These are phyloP conservation scores for Jacaranda copaia DNA, from an alignment of 257 asterid genomes.

Conservation along the genomic window DNA sequence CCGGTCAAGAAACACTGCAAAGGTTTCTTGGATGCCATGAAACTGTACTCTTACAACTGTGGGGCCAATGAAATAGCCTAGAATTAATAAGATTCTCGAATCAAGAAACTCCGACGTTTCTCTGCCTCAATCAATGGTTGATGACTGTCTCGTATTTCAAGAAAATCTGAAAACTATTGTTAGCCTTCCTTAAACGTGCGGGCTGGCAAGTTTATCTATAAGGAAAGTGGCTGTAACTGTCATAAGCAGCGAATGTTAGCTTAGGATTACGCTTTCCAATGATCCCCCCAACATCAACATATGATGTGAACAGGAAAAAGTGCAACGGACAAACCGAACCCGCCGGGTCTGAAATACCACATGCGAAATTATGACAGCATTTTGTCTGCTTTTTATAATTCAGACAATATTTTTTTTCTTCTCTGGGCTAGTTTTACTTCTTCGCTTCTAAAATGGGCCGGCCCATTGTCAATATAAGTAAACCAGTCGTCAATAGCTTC, in stretches of 20 bases:
- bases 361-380: too few relatives aligned
- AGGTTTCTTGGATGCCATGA: constrained; percentile 62
- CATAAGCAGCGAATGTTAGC: background rate
- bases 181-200: background rate
- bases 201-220: too few relatives aligned
- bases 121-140: background rate
- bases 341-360: too few relatives aligned
- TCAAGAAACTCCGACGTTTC: background rate
- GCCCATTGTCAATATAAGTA: too few relatives aligned
- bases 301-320: too few relatives aligned
- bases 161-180: background rate
- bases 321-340: background rate
- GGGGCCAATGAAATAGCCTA: background rate
- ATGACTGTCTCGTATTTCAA: background rate
- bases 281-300: too few relatives aligned
- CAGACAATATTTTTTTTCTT: too few relatives aligned
- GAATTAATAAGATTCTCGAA: constrained; percentile 5
- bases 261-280: constrained; percentile 12
- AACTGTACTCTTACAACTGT: background rate
- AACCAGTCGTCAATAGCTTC: too few relatives aligned
- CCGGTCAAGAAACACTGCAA: constrained; percentile 47
- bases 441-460: too few relatives aligned
- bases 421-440: background rate
- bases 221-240: background rate
- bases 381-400: too few relatives aligned